Base-by-base conservation (phyloP, 129 eudicot species). In the Pulicaria dysenterica region DNA sequence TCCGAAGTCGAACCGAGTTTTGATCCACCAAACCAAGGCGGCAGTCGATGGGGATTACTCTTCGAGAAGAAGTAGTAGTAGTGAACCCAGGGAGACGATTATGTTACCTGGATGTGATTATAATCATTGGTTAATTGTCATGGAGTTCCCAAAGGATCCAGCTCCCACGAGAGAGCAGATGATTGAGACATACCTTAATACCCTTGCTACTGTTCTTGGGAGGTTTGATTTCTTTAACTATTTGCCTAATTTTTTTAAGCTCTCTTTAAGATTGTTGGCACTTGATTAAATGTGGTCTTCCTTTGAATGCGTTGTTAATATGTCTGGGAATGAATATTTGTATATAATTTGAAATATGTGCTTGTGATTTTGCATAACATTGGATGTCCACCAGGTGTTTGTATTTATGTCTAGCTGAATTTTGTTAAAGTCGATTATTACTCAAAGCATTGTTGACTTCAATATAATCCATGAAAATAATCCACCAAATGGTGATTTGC, bases 71-170 rank as follows among this genome's bases (percentile, higher is more conserved):
- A 82, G 85, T 72, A 80, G 81, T 61, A 82, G 83, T 75, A 81
- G 73, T 59, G 95, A 90, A 67, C 89, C 86, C 15, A 88, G 96
- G 68, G 99, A 94, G 71, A 85, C 98, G 48, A 90, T 94, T n/a
- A 83, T 88, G 96, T 79, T 95, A 54, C 99, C 99, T 8, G 99
- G 99, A 16, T 95, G 97, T 78, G 99, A 95, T 75, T 95, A 88
- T 71, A 88, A 88, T 44, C 96, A 95, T 73, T 95, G 97, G 97
- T 79, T 95, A 49, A 95, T 95, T 37, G 97, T 95, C 14, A 95
- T 95, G 99, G 99, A 95, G 82, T 90, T 90, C 43, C 97, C 99
- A 0, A 90, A 90, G 13, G 96, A 90, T 81, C 95, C 95, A 41
- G 91, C 91, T 31, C 96, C 97, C 0, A 80, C 94, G 3, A 77